Evolutionary conservation across 306 rosid species (phyloP).

Genomic region (Cicer cuneatum): DNA sequence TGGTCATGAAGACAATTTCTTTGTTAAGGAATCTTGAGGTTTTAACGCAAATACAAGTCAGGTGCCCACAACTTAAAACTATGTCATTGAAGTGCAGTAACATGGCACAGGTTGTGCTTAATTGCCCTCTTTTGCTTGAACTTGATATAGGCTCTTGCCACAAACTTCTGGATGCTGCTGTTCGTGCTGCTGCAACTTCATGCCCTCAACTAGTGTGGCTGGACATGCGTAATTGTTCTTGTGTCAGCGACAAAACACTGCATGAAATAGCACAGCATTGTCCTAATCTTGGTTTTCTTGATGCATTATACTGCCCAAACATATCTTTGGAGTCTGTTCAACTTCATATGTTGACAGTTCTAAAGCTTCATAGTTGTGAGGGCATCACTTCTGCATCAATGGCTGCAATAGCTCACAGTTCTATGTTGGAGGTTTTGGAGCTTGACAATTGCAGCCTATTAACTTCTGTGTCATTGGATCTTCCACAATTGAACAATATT

Average conservation of each 20-base stretch:
- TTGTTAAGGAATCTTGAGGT: too few species aligned
- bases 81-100: conserved; percentile 95
- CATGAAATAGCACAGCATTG: conserved; percentile 77
- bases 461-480: conserved; percentile 86
- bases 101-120: conserved; percentile 96
- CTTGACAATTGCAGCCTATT: conserved; percentile 92
- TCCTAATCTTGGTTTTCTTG: conserved; percentile 74
- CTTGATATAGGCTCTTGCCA: conserved; percentile 89
- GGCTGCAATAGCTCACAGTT: conserved; percentile 78
- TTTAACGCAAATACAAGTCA: too few species aligned
- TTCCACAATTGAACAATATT: conserved; percentile 78
- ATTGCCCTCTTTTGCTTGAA: conserved; percentile 79
- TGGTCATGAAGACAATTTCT: conserved; percentile 80
- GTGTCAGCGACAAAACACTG: conserved; percentile 91
- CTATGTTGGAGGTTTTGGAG: conserved; percentile 92
- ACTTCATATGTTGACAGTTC: conserved; percentile 80
- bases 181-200: conserved; percentile 84
- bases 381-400: conserved; percentile 98
- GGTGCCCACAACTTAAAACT: conserved; percentile 96
- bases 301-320: conserved; percentile 96
- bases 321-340: conserved; percentile 95
- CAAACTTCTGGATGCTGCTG: conserved; percentile 90
- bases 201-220: conserved; percentile 78
- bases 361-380: conserved; percentile 92
- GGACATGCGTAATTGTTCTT: conserved; percentile 84